A percentile compares a stretch with the other conserved stretches of the same genome.
These are phyloP conservation scores for Linanthus parryae DNA, from an alignment of 148 eudicot species.

Conservation along the genomic window DNA sequence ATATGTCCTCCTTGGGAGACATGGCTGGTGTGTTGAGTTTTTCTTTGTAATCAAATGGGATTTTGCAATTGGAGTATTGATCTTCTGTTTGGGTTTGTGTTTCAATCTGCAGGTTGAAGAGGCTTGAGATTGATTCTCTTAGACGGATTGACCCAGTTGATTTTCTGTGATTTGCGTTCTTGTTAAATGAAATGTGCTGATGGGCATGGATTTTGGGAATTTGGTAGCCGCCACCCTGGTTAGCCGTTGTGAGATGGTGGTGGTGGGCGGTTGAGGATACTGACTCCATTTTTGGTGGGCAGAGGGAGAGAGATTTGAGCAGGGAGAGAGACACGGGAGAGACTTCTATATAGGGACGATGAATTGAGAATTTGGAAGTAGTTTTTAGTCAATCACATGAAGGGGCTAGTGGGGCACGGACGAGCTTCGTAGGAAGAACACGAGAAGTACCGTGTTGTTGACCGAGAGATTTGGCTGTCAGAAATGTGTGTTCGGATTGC, in stretches of 20 bases:
- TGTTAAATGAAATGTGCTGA: background rate
- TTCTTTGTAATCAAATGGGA: slow-evolving; percentile 21
- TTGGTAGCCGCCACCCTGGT: background rate
- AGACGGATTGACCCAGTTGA: background rate
- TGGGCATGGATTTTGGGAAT: slow-evolving; percentile 4
- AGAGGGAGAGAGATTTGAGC: too few species aligned
- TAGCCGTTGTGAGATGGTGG: background rate
- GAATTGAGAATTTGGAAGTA: too few species aligned
- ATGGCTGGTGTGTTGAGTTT: slow-evolving; percentile 32
- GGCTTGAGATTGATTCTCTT: slow-evolving; percentile 23
- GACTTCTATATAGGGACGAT: too few species aligned
- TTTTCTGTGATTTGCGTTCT: background rate
- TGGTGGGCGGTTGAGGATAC: slow-evolving; percentile 7
- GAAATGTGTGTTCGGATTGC: too few species aligned
- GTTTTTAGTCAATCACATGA: too few species aligned
- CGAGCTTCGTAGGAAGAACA: too few species aligned
- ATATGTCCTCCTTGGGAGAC: slow-evolving; percentile 52
- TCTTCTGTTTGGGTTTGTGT: slow-evolving; percentile 14
- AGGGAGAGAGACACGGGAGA: too few species aligned
- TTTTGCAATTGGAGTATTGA: slow-evolving; percentile 7
- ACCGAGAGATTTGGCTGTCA: too few species aligned
- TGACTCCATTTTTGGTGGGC: slow-evolving; percentile 8
- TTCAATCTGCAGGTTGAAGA: slow-evolving; percentile 22
- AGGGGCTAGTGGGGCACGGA: too few species aligned
- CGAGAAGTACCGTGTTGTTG: too few species aligned